Evolutionary conservation across 169 alveolate species (phyloP), one percentile per base, ranked within the genome.

Genomic region (Plasmodium yoelii): DNA sequence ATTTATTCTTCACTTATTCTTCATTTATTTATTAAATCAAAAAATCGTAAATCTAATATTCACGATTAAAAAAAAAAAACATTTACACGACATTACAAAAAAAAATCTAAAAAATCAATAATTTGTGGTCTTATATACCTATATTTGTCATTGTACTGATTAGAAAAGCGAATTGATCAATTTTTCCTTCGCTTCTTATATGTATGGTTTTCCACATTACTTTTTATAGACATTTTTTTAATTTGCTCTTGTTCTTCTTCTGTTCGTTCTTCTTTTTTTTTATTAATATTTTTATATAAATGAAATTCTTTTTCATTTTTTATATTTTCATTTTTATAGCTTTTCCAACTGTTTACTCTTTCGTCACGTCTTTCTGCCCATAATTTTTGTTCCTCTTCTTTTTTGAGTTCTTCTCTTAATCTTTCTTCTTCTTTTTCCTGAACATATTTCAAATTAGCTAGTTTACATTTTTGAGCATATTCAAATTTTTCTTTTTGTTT

Each of bases 381-480:
- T 64, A 87, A 90, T 47, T 92, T 91, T 77, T 86, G 88, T 55
- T 92, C 93, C 24, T 94, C 70, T 75, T 92, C 84, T 73, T 94
- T 92, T 64, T 87, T 70, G 57, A 72, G 63, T 39, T 94, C 96
- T 65, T 86, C 91, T 64, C 61, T 69, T 9, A 86, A 28, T 56
- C 34, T 60, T 64, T 44, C 67, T 63, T 55, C 86, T 69, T 88
- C 70, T 42, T 88, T 93, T 75, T 92, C 93, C 49, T 88, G 90
- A 70, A 86, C 95, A 87, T 92, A 92, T 70, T 90, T 91, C 88
- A 94, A 71, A 74, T 95, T 95, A 5, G 97, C 97, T 26, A 82
- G 57, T 60, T 93, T 88, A 71, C 97, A 94, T 53, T 88, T 92
- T 87, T 95, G 96, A 22, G 97, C 96, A 70, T 95, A 95, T 88